Conservation (phyloP, 2,329 filamentous ascomycete genomes). For the Cordyceps cateniannulata region DNA sequence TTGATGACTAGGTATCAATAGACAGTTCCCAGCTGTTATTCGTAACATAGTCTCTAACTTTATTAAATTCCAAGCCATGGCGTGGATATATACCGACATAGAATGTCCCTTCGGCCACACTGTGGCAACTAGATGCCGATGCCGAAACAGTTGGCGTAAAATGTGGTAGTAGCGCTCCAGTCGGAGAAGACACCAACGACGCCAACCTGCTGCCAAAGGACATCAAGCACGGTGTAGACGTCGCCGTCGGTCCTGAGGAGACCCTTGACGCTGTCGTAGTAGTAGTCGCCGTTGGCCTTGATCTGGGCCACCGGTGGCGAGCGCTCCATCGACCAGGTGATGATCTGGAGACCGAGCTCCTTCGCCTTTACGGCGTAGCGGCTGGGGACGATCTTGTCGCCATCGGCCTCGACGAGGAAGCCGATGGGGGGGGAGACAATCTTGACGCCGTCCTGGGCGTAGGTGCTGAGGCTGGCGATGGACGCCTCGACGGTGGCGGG, state of each 20-base stretch:
- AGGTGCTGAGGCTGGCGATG: slow-evolving; percentile 48
- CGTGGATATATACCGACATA: background rate
- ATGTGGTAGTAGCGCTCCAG: slow-evolving; percentile 63
- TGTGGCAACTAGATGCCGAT: slow-evolving; percentile 15
- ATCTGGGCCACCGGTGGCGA: slow-evolving; percentile 50
- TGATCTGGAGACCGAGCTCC: slow-evolving; percentile 55
- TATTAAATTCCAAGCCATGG: background rate
- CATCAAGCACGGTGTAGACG: slow-evolving; percentile 59
- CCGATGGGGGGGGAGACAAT: slow-evolving; percentile 58
- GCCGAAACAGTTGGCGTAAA: slow-evolving; percentile 65
- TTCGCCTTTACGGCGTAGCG: slow-evolving; percentile 56
- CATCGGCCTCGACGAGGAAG: slow-evolving; percentile 49
- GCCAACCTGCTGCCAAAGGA: slow-evolving; percentile 54
- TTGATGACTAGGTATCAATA: too few species aligned
- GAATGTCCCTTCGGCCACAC: background rate
- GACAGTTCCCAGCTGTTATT: background rate
- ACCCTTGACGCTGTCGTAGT: slow-evolving; percentile 49
- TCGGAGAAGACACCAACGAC: slow-evolving; percentile 60
- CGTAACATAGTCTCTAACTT: background rate
- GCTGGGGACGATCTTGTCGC: slow-evolving; percentile 54
- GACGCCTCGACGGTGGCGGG: slow-evolving; percentile 45
- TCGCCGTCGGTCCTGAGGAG: slow-evolving; percentile 58
- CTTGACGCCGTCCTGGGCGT: slow-evolving; percentile 51
- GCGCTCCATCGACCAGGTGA: slow-evolving; percentile 64
- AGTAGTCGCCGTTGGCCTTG: slow-evolving; percentile 41